Evolutionary conservation across 2,329 filamentous ascomycete species (phyloP), one percentile per base, ranked within the genome.

Genomic region (Colletotrichum brevisporum): DNA sequence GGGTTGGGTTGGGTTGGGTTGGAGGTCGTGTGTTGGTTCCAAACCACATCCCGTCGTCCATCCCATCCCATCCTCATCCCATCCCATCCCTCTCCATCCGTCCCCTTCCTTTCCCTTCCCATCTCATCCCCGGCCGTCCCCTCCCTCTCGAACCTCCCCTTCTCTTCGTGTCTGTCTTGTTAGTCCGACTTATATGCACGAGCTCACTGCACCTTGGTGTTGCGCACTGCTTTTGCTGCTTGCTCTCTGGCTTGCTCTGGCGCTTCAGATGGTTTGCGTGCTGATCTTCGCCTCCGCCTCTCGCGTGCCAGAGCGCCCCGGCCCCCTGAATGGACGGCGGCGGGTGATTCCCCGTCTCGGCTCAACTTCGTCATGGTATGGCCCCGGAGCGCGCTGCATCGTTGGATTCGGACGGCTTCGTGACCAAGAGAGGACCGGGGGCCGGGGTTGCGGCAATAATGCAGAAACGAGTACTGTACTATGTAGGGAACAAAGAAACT

Each of bases 391-490:
- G 57, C 48, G 51, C 63, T 56, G 63, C 47, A 54, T 61, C 41
- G 24, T 63, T 67, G 52, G 48, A 57, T 53, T 63, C 52, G 27
- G 63, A 53, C 6, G 39, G 26, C 57, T 57, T 70, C 47, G 63
- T 67, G 67, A 70, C 52, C 58, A 70, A 67, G 63, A 53, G 6
- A 3, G n/a, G 47, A 36, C 56, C 36, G 31, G 45, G 64, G 41
- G 53, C 47, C 13, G 45, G 51, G 50, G 62, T 27, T 8, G 18
- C 51, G 27, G 43, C 50, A 41, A 50, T n/a, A 47, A 58, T 57
- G 52, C n/a, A 63, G 48, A 43, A 54, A 39, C n/a, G 39, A 58
- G 10, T 24, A 61, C 21, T 24, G 10, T 24, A 61, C 21, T 24
- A 24, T 24, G 21, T 24, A 24, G 43, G 31, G 45, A 57, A 67